Evolutionary conservation across 805 yeast genomes (phyloP), one percentile per base, ranked within the genome.

Genomic region (Phaffomyces antillensis): DNA sequence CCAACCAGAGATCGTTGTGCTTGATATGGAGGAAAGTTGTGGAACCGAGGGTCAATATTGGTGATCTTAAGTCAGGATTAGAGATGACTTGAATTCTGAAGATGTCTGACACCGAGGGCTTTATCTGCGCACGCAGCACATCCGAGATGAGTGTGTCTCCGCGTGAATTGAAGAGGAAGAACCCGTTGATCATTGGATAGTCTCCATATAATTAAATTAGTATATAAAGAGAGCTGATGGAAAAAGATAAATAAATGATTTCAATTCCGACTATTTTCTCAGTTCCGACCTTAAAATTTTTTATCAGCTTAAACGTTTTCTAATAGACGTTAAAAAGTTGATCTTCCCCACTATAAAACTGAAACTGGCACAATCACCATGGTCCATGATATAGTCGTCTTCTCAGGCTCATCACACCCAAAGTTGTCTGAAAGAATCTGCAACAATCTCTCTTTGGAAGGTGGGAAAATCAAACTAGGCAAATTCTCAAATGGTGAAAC

Each of bases 401-500:
- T 93, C 57, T 90, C 96, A 17, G 98, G 99, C 34, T 77, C 87
- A 32, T 84, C 96, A 11, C 95, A 93, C 60, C 93, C 95, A 5
- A 75, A 73, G 9, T 75, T 93, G 42, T 83, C 91, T 4, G 73
- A 73, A 33, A 67, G 79, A 48, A 89, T 93, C 36, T 88, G 96
- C 65, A 73, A 77, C 12, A 81, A 82, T 56, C 68, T 93, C 39
- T 82, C 88, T n/a, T 69, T 89, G 15, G 81, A 81, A 23, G 76
- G 79, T 46, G 90, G 95, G 7, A 70, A 73, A 25, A 86, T 84
- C 16, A 70, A 71, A 39, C 70, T 81, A 46, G 77, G 77, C 48
- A 82, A 82, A 60, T 77, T 79, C 59, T 83, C 91, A 49, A 93
- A 93, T 61, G 99, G 99, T 43, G 99, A 93, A 61, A 90, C 96